Base-by-base conservation (phyloP, 768 basidiomycete genomes). In the Hypsizygus marmoreus region DNA sequence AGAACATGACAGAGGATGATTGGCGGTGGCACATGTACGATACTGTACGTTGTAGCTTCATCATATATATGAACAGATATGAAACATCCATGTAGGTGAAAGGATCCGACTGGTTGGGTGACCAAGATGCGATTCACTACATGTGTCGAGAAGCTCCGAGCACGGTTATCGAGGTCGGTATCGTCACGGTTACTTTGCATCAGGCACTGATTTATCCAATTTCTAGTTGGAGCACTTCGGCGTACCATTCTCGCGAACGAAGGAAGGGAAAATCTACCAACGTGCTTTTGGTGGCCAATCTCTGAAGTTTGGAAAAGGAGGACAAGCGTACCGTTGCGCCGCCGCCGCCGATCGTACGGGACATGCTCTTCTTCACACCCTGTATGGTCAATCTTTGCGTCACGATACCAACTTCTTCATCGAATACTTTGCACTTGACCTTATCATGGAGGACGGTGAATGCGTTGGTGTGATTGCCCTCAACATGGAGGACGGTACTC, bases 361-460 rank as follows among this genome's bases (percentile, higher is more conserved):
- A 20, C 97, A 99, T 62, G 97, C 97, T 16, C 83, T 99, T 62
- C 83, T 99, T 33, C 97, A 99, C 77, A 97, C 95, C 7, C 90
- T 99, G 45, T 99, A 99, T 61, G 97, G 97, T 57, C 97, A 99
- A 75, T 98, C 95, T 47, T 83, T 99, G 50, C 88, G 93, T 47
- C 97, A 99, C 77, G 86, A 98, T 77, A 98, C 97, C 66, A 95
- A 98, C 72, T 99, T 97, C 73, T 99, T 99, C 77, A 98, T 99
- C 68, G 97, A 99, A 68, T 99, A 95, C 71, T 98, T 99, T 67
- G 97, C 95, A n/a, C 82, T 95, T 46, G 97, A 99, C 67, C 75
- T 99, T 49, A 92, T 99, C 67, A 99, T 99, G 97, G 79, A 98
- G 66, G 93, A 89, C 53, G 97, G 95, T 57, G 93, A 97, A 71